phyloP scores from a whole-genome alignment of 2,329 filamentous ascomycete species.

The Trichothecium sympodiale region DNA sequence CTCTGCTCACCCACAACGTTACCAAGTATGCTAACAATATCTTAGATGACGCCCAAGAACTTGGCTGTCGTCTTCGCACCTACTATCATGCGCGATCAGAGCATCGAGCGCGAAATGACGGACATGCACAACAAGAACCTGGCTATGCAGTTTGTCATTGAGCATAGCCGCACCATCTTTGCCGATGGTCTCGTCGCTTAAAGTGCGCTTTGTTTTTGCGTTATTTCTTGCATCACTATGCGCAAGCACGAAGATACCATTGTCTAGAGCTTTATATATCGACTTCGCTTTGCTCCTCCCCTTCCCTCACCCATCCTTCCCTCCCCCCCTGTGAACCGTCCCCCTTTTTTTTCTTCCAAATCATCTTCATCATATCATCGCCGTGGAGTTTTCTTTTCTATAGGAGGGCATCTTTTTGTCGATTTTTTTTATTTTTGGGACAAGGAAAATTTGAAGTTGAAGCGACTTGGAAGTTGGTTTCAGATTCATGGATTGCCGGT shows the following conservation, averaged over 20 bases:
- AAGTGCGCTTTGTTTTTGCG: too few species aligned
- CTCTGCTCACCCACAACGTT: not conserved
- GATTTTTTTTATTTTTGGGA: not conserved
- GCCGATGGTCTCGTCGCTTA: constrained; percentile 22
- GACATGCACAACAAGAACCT: constrained; percentile 92
- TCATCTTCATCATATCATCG: constrained; percentile 4
- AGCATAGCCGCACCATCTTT: constrained; percentile 79
- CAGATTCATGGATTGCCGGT: too few species aligned
- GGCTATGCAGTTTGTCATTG: constrained; percentile 85
- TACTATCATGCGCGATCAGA: constrained; percentile 88
- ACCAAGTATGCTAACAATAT: not conserved
- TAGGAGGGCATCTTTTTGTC: not conserved
- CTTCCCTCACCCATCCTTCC: not conserved
- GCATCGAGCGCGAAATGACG: constrained; percentile 86
- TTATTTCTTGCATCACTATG: not conserved
- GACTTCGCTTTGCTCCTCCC: constrained; percentile 2
- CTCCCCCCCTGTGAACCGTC: not conserved
- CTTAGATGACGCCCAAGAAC: constrained; percentile 88
- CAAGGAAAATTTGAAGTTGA: too few species aligned
- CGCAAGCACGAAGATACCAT: not conserved
- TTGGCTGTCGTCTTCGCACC: constrained; percentile 94
- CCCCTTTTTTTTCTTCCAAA: not conserved
- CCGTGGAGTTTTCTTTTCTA: constrained; percentile 5
- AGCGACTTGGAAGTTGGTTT: too few species aligned
- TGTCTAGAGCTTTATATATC: not conserved